Conservation (phyloP, 179 eudicot genomes). For the Drosera spatulata region DNA sequence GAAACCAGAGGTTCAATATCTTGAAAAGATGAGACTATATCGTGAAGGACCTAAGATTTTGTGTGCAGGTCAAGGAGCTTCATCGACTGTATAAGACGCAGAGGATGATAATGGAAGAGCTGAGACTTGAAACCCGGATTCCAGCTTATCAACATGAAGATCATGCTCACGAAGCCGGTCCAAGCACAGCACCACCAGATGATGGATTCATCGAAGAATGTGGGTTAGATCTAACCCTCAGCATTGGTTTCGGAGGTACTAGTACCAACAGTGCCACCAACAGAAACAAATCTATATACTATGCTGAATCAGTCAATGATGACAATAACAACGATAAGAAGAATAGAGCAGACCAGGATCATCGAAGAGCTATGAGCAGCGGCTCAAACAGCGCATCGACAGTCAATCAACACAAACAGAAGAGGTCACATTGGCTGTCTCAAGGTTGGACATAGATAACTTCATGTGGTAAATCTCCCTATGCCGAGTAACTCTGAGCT, state of each 20-base stretch:
- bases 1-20: too few species aligned
- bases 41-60: too few species aligned
- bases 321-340: not conserved
- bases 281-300: not conserved
- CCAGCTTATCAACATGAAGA: not conserved
- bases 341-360: not conserved
- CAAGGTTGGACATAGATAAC: not conserved
- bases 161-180: constrained; percentile 12
- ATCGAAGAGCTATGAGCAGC: not conserved
- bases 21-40: too few species aligned
- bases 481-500: too few species aligned
- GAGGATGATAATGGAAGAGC: constrained; percentile 31
- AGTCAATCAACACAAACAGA: not conserved
- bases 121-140: constrained; percentile 13
- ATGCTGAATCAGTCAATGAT: not conserved
- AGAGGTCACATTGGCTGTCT: not conserved
- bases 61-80: constrained; percentile 40
- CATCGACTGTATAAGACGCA: constrained; percentile 42
- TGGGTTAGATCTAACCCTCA: constrained; percentile 37
- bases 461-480: too few species aligned
- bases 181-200: not conserved
- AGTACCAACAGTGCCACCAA: constrained; percentile 4
- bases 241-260: constrained; percentile 20
- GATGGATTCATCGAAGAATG: constrained; percentile 9
- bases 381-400: not conserved